A percentile compares a stretch with the other conserved stretches of the same genome.
Conservation (phyloP, 495 filamentous ascomycete genomes). For the Hyaloscypha bicolor region DNA sequence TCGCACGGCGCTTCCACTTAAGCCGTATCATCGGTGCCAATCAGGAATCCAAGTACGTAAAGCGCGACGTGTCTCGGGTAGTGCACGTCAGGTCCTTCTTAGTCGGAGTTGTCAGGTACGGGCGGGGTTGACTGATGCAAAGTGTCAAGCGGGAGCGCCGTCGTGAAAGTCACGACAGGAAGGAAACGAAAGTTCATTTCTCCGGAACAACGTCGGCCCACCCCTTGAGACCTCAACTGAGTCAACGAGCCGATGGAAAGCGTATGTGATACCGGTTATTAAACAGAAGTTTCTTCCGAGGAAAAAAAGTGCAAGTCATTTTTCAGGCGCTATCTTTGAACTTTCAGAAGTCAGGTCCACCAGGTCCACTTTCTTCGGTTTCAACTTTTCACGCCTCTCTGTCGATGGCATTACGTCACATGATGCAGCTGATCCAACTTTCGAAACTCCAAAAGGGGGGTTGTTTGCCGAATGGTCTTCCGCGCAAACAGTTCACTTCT, state of each 20-base stretch:
- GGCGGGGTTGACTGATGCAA: not conserved
- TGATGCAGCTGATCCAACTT: no score
- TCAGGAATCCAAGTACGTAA: slow-evolving; percentile 1
- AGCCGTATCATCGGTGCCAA: not conserved
- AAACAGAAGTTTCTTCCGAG: not conserved
- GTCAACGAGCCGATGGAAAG: not conserved
- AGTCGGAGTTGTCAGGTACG: not conserved
- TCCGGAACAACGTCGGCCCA: not conserved
- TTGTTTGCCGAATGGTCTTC: no score
- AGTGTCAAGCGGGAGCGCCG: not conserved
- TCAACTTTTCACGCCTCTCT: not conserved
- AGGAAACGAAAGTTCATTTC: no score
- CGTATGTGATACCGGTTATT: not conserved
- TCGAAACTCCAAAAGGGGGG: no score
- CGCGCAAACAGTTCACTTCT: no score
- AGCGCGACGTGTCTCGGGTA: not conserved
- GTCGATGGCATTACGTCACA: not conserved
- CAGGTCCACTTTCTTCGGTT: not conserved
- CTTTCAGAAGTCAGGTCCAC: not conserved
- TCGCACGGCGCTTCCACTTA: not conserved
- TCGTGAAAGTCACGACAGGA: no score
- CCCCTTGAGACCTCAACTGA: not conserved
- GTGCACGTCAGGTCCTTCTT: not conserved
- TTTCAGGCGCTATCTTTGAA: not conserved
- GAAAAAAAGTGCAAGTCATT: not conserved